Evolutionary conservation across 2,329 filamentous ascomycete species (phyloP), one percentile per base, ranked within the genome.

Genomic region (Colletotrichum destructivum): DNA sequence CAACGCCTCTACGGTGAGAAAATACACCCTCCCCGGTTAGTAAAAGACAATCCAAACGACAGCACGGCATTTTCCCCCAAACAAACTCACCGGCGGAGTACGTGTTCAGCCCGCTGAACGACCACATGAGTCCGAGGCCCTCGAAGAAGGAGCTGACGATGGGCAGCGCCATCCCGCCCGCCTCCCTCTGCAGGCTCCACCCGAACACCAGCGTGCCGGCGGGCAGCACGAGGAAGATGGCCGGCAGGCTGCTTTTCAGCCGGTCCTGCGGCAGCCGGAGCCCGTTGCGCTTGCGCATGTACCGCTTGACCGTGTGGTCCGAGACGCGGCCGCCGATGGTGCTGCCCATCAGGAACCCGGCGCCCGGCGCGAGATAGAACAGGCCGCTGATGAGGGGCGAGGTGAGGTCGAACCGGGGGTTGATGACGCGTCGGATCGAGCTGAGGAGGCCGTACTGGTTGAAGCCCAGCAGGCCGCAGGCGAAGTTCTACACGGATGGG

Each of bases 401-500:
- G 0, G 86, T 87, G 13, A 94, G 85, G 62, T 88, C 77, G 82
- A 93, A 93, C 64, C 92, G 89, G 0, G 92, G 91, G 76, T 93
- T 93, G 21, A 94, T 84, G 18, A 93, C 88, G 76, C 92, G 92
- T 40, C 91, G 89, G 72, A 93, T 93, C 0, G 89, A 89, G 0
- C 90, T 93, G 6, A 93, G 84, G 0, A 93, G 85, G 3, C 86
- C 87, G 80, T 93, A 93, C 82, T 93, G 92, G 79, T 93, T 93
- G 89, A 90, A 94, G 9, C 93, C 88, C 0, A 94, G 83, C 44
- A 74, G 35, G 2, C 72, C 72, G 8, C 72, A 74, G 2, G 72
- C 60, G 4, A 74, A 51, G 49, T 74, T 72, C 70, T 73, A 7
- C 8, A 15, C 23, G 26, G 26, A 31, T 31, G 26, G 26, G 26